phyloP scores from a whole-genome alignment of 2,329 filamentous ascomycete genomes.

The Claviceps digitariae region DNA sequence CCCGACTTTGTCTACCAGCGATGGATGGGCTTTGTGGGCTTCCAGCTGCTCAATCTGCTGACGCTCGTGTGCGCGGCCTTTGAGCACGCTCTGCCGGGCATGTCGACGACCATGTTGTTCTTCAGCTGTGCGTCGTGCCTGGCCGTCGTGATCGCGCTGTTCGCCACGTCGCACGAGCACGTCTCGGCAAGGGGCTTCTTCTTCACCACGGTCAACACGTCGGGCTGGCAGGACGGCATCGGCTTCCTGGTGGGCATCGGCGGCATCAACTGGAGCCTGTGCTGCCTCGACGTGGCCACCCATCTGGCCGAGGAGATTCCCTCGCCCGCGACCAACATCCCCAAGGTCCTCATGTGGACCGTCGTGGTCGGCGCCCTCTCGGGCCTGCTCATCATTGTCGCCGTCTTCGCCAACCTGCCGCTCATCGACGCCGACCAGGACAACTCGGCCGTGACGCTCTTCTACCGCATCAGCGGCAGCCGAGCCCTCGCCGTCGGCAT shows the following conservation, averaged over 20 bases:
- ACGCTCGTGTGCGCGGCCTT: slow-evolving; percentile 11
- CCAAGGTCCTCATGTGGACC: slow-evolving; percentile 10
- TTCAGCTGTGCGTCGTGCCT: slow-evolving; percentile 13
- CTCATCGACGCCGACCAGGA: slow-evolving; percentile 9
- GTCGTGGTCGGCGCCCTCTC: slow-evolving; percentile 11
- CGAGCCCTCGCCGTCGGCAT: slow-evolving; percentile 12
- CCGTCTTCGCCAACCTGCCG: slow-evolving; percentile 11
- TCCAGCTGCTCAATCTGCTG: slow-evolving; percentile 13
- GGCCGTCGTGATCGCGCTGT: slow-evolving; percentile 13
- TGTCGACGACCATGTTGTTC: slow-evolving; percentile 14
- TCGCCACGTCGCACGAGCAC: slow-evolving; percentile 12
- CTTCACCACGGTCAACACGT: slow-evolving; percentile 9
- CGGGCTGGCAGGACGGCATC: slow-evolving; percentile 15
- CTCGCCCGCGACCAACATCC: slow-evolving; percentile 11
- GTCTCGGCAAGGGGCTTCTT: slow-evolving; percentile 12
- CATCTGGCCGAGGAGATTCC: slow-evolving; percentile 18
- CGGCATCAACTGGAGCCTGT: slow-evolving; percentile 18
- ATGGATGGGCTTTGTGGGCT: slow-evolving; percentile 17
- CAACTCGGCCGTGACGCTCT: slow-evolving; percentile 11
- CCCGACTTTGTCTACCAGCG: slow-evolving; percentile 13
- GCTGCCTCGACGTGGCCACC: slow-evolving; percentile 15
- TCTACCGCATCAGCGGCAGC: slow-evolving; percentile 13
- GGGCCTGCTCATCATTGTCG: slow-evolving; percentile 10
- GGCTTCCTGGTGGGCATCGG: slow-evolving; percentile 18
- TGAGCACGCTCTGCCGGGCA: slow-evolving; percentile 13